Base-by-base conservation (phyloP, 192 early-diverging fungal genomes). In the Backusella tarrabulga region DNA sequence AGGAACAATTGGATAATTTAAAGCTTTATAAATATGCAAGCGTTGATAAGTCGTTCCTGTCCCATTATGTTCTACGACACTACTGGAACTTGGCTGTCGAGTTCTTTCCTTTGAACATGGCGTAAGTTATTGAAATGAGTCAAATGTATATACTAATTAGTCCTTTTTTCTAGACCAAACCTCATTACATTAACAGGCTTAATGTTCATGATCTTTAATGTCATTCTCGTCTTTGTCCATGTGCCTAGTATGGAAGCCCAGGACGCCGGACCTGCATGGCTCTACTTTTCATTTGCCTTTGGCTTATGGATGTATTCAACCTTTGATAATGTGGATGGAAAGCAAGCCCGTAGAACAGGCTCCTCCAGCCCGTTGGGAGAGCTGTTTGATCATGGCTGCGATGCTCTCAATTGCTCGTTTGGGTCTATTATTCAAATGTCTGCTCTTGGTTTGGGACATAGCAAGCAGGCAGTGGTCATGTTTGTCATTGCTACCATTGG, bases 251-350 rank as follows among this genome's bases (percentile, higher is more conserved):
- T 97, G 84, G 85, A 26, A 88, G 90, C 69, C 35, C 86, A 12
- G 87, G 90, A 67, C 29, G 76, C 44, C 9, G 80, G 73, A 67
- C 95, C 95, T 12, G 71, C 84, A 34, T 98, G 95, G 95, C 88
- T 93, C 11, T 95, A 96, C 77, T 90, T 87, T 41, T 80, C 86
- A 40, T 95, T 91, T 82, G 90, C 89, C 23, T 76, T 92, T 34
- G 95, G 96, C 26, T 80, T 98, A 15, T 98, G 92, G 85, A 82
- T 96, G 12, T 98, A 98, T 81, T 92, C 92, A 72, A 92, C 92
- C 38, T 90, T 97, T 75, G 97, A 98, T 77, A 93, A 93, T 52
- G 92, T 98, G 77, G 97, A 98, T 75, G 97, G 97, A 21, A 96
- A 96, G 82, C 97, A 98, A 80, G 97, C 97, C 19, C 87, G 97